Percentiles rank a stretch among this genome's conserved stretches.
phyloP scores from a whole-genome alignment of 306 rosid species.

The Cicer pinnatifidum region DNA sequence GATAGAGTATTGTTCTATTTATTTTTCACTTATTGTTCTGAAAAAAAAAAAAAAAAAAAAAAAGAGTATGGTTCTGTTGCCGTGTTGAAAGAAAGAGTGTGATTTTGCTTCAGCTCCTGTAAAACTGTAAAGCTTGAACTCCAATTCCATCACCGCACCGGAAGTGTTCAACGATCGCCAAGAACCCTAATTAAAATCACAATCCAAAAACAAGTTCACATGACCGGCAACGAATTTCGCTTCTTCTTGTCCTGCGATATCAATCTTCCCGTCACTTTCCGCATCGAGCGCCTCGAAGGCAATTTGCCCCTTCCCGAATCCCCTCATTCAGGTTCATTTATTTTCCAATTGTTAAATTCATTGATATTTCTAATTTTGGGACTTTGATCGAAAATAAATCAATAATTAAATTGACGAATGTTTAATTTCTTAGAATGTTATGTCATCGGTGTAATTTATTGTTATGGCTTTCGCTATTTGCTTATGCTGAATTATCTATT shows the following conservation, averaged over 20 bases:
- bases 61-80: background rate
- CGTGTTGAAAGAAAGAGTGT: background rate
- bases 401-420: background rate
- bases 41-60: too few relatives aligned
- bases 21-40: too few relatives aligned
- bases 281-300: constrained; percentile 83
- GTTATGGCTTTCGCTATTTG: constrained; percentile 24
- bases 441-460: background rate
- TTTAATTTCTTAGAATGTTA: background rate
- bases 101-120: constrained; percentile 28
- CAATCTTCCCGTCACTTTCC: constrained; percentile 85
- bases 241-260: constrained; percentile 97
- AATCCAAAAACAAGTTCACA: constrained; percentile 29
- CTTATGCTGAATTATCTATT: constrained; percentile 1
- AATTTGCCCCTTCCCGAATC: constrained; percentile 59
- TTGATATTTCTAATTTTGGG: constrained; percentile 32
- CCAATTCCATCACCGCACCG: background rate
- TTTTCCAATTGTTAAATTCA: background rate
- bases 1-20: too few relatives aligned
- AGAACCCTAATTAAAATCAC: constrained; percentile 16
- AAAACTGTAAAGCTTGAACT: constrained; percentile 28
- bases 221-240: constrained; percentile 90
- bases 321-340: constrained; percentile 53
- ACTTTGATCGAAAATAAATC: background rate
- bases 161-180: constrained; percentile 2